Evolutionary conservation across 1,139 yeast species (phyloP).

Genomic region (Candida dubliniensis): DNA sequence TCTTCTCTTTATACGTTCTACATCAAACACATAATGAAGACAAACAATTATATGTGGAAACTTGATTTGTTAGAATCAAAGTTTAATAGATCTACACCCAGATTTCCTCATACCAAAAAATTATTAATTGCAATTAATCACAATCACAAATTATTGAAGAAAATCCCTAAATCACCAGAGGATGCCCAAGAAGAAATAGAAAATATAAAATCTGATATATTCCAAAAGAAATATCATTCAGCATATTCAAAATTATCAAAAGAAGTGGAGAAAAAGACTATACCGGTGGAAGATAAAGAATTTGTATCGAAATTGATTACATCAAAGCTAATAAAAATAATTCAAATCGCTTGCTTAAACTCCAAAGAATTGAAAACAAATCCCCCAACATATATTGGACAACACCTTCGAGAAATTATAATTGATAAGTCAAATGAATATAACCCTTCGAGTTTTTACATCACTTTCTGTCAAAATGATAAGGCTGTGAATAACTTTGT

Average conservation of each 20-base stretch:
- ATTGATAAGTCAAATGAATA: slow-evolving; percentile 26
- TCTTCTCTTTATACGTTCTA: too few relatives aligned
- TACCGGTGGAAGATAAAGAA: slow-evolving; percentile 17
- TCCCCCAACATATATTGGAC: slow-evolving; percentile 37
- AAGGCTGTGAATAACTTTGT: slow-evolving; percentile 44
- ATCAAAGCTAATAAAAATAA: slow-evolving; percentile 34
- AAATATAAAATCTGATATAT: slow-evolving; percentile 46
- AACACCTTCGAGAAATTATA: slow-evolving; percentile 23
- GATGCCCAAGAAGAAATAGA: slow-evolving; percentile 47
- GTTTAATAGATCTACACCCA: slow-evolving; percentile 44
- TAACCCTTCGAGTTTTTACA: slow-evolving; percentile 54
- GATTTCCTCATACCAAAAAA: slow-evolving; percentile 55
- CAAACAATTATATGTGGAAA: slow-evolving; percentile 40
- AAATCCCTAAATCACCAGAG: slow-evolving; percentile 36
- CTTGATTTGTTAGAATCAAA: slow-evolving; percentile 53
- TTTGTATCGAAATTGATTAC: slow-evolving; percentile 27
- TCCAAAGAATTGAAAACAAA: slow-evolving; percentile 25
- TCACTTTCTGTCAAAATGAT: slow-evolving; percentile 42
- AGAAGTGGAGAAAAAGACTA: slow-evolving; percentile 30
- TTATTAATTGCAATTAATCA: slow-evolving; percentile 45
- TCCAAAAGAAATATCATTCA: slow-evolving; percentile 53
- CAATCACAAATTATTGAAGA: slow-evolving; percentile 44
- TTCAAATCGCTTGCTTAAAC: slow-evolving; percentile 24
- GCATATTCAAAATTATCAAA: slow-evolving; percentile 42
- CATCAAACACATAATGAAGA: slow-evolving; percentile 7